Evolutionary conservation across 2,329 filamentous ascomycete species (phyloP), one percentile per base, ranked within the genome.

Genomic region (Aureobasidium subglaciale): DNA sequence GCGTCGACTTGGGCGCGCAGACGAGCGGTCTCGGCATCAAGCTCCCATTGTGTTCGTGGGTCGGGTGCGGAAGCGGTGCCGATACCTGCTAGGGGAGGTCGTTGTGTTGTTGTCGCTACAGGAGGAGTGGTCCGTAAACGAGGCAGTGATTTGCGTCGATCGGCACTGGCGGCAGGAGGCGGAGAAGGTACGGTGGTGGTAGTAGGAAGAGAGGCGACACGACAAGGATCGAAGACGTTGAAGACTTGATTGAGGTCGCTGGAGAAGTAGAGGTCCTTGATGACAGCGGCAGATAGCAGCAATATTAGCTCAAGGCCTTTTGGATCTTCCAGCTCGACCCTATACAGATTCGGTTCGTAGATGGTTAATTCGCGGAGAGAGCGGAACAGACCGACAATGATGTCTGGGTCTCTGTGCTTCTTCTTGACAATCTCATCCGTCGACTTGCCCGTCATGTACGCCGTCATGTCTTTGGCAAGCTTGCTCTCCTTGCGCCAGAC

Each of bases 261-360:
- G 27, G 60, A 60, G 63, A 83, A 84, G 68, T 78, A 85, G 5
- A 85, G 70, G 62, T 85, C 82, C 22, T 80, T 75, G 57, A 86
- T 84, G 11, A 82, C 79, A 2, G 81, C 74, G 0, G 80, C 81
- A 15, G 79, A 74, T 0, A 86, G 72, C 25, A 85, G 65, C 20
- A 97, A 71, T 1, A 91, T 85, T 1, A 97, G 81, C 68, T 99
- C 93, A 4, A 97, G 75, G 0, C 93, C 93, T 70, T 96, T 97
- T 56, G 87, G 84, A 70, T 99, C 93, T 69, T 99, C 90, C 59
- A 97, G 84, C 40, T 97, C 91, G 10, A 97, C 86, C 6, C 93
- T 80, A 59, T 87, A 85, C 66, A 97, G 78, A 67, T 97, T 97
- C 5, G 92, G 88, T 70, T 99, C 88, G 74, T 97, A 96, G 38